A percentile compares a stretch with the other conserved stretches of the same genome.
Evolutionary conservation across 2,329 filamentous ascomycete genomes (phyloP).

Genomic region (Pseudopithomyces chartarum): DNA sequence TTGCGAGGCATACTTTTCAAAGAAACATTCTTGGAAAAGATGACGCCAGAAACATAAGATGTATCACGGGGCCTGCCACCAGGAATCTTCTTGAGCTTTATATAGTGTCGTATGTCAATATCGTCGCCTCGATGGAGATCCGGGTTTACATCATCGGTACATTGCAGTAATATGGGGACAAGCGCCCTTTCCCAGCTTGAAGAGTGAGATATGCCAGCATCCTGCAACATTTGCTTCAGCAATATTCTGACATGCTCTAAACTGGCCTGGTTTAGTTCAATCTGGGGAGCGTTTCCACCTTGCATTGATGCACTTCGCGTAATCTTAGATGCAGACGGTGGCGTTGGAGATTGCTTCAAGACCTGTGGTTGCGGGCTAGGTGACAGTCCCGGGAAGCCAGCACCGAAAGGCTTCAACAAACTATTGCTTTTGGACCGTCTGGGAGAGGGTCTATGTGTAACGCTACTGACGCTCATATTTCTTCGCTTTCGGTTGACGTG

Average conservation of each 20-base stretch:
- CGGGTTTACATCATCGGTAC: conserved; percentile 92
- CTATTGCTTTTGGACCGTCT: conserved; percentile 63
- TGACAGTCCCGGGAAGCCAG: conserved; percentile 37
- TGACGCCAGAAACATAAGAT: conserved; percentile 93
- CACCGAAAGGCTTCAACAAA: conserved; percentile 57
- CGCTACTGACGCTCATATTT: conserved; percentile 84
- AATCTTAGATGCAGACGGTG: conserved; percentile 43
- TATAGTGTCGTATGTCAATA: conserved; percentile 96
- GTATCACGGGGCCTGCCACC: conserved; percentile 90
- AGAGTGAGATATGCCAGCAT: conserved; percentile 73
- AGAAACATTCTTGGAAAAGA: conserved; percentile 96
- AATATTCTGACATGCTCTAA: conserved; percentile 86
- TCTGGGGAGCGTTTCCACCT: conserved; percentile 72
- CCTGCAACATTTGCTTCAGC: conserved; percentile 79
- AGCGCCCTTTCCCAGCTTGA: conserved; percentile 87
- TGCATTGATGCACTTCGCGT: conserved; percentile 83
- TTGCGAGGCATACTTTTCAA: conserved; percentile 94
- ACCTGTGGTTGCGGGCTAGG: conserved; percentile 27
- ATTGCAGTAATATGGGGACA: conserved; percentile 85
- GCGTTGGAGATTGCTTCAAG: conserved; percentile 28
- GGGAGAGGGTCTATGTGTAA: conserved; percentile 73
- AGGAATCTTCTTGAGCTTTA: conserved; percentile 95
- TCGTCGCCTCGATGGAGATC: conserved; percentile 89
- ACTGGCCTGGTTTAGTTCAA: conserved; percentile 86
- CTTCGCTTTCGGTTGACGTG: conserved; percentile 71